Percentiles rank a stretch among this genome's conserved stretches.
These are phyloP conservation scores for Jamesozyma hellenica DNA, from an alignment of 805 yeast species.

Conservation along the genomic window DNA sequence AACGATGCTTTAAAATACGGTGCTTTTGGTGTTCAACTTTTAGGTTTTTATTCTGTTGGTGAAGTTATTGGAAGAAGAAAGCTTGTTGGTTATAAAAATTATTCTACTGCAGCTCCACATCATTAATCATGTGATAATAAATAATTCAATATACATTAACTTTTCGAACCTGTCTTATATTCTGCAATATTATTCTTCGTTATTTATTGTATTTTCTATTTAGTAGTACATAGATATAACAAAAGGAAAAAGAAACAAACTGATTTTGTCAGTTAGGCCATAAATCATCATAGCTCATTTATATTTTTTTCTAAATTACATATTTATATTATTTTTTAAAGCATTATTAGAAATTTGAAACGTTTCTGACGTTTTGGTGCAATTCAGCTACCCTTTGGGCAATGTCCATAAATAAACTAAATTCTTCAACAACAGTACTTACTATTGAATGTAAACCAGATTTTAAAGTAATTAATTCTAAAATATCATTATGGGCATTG, in stretches of 20 bases:
- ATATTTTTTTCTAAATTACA: not conserved
- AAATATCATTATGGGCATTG: slow-evolving; percentile 4
- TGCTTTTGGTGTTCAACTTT: slow-evolving; percentile 69
- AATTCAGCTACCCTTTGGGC: slow-evolving; percentile 66
- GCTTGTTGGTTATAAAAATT: slow-evolving; percentile 67
- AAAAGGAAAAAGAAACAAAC: not conserved
- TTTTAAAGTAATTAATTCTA: slow-evolving; percentile 18
- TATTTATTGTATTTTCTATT: too few species aligned
- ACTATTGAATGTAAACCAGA: slow-evolving; percentile 41
- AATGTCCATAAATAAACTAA: slow-evolving; percentile 59
- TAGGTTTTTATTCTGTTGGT: slow-evolving; percentile 89
- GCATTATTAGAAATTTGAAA: slow-evolving; percentile 1
- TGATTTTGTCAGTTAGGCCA: too few species aligned
- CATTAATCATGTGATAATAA: not conserved
- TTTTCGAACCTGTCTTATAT: slow-evolving; percentile 4
- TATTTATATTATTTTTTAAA: not conserved
- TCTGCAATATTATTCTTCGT: slow-evolving; percentile 1
- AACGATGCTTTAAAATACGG: slow-evolving; percentile 53
- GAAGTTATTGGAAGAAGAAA: slow-evolving; percentile 95
- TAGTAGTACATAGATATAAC: not conserved
- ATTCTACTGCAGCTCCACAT: slow-evolving; percentile 3
- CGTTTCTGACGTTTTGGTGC: slow-evolving; percentile 41
- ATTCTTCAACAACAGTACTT: slow-evolving; percentile 57
- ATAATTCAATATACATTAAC: not conserved
- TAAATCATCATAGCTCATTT: not conserved